phyloP scores from a whole-genome alignment of 176 grass and related monocot genomes.

The Rhipidocladum racemiflorum region DNA sequence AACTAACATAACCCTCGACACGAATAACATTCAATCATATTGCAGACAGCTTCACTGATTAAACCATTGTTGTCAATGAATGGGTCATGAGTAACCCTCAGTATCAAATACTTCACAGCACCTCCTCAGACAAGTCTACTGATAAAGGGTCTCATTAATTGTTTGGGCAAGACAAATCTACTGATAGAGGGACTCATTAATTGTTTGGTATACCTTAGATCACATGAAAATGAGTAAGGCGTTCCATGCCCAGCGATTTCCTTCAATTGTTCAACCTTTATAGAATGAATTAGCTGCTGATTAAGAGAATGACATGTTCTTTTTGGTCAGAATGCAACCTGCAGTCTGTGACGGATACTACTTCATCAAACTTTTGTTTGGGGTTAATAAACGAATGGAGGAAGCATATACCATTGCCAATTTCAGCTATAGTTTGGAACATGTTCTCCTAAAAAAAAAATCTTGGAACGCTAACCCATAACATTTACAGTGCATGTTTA shows the following conservation, averaged over 20 bases:
- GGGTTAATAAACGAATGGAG: background rate
- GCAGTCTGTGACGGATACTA: constrained; percentile 15
- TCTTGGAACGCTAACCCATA: background rate
- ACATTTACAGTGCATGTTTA: background rate
- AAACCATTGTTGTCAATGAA: constrained; percentile 19
- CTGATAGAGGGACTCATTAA: constrained; percentile 42
- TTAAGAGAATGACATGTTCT: constrained; percentile 25
- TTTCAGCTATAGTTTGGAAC: constrained; percentile 19
- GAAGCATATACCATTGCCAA: constrained; percentile 31
- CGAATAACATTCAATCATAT: constrained; percentile 32
- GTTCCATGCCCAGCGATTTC: constrained; percentile 13
- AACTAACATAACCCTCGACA: constrained; percentile 36
- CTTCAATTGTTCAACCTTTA: constrained; percentile 17
- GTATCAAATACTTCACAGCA: constrained; percentile 24
- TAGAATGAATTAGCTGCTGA: constrained; percentile 20
- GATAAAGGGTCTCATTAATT: constrained; percentile 38
- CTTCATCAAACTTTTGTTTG: constrained; percentile 22
- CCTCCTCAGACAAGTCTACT: constrained; percentile 33
- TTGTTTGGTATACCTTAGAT: constrained; percentile 48
- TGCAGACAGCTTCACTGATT: constrained; percentile 34
- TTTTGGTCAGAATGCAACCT: constrained; percentile 11
- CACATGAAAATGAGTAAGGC: constrained; percentile 23
- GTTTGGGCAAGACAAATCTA: constrained; percentile 41
- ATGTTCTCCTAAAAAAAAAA: too few species aligned
- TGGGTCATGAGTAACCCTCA: constrained; percentile 39